Base-by-base conservation (phyloP, 768 basidiomycete species). In the Lyophyllum decastes region DNA sequence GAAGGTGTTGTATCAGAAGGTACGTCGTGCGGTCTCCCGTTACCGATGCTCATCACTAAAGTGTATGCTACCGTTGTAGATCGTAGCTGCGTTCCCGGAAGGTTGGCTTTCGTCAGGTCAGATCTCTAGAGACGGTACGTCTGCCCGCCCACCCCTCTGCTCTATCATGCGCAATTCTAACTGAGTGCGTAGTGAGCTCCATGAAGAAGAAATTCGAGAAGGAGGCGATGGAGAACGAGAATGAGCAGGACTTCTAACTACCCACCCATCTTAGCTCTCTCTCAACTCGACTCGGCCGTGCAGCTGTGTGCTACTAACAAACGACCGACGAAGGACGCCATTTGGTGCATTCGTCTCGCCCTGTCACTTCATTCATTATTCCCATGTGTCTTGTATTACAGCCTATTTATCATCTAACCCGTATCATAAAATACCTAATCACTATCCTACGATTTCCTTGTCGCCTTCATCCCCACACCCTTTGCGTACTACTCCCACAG, bases 31-130 rank as follows among this genome's bases (percentile, higher is more conserved):
- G 11, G 35, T 38, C 35, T 38, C 35, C 11, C 4, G 11, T 44
- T 4, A 27, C 22, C n/a, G 43, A 40, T 17, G 47, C 26, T 40
- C 30, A 11, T 25, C 27, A 50, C 12, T 26, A 24, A 34, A 25
- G 2, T n/a, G 10, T 16, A 26, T n/a, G 10, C 40, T 43, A 7
- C 17, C 12, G 25, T 12, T 34, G 10, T 9, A 24, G 86, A 92
- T 94, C 56, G 88, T 93, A 0, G 81, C 80, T n/a, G 85, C 84
- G 1, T 94, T 91, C 71, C 92, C 92, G 0, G 78, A 86, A 0
- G 90, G 90, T 12, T 94, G 92, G 92, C 85, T 94, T 76, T 85
- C 87, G 26, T 91, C 90, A 2, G 89, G 91, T 2, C 89, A 92
- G 70, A 90, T 94, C 58, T 92, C 90, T 33, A 81, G 92, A 66